Percentiles rank a stretch among this genome's conserved stretches.
Evolutionary conservation across 805 yeast species (phyloP).

Genomic region (Saccharomyces eubayanus): DNA sequence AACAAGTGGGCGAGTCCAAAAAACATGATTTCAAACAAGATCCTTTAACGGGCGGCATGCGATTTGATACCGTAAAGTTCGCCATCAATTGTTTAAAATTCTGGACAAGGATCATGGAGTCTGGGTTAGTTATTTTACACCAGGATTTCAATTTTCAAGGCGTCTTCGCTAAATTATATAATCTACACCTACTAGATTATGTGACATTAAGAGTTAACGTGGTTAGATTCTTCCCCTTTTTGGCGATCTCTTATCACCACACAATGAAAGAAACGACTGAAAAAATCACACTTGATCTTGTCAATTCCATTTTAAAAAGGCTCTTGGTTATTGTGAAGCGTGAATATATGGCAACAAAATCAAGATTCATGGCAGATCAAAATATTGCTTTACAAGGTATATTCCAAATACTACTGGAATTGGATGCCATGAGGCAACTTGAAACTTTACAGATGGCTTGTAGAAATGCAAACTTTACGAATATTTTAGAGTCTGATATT

Average conservation of each 20-base stretch:
- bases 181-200: conserved; percentile 14
- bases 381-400: neutral
- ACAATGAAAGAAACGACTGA: neutral
- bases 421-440: neutral
- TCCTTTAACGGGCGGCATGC: conserved; percentile 6
- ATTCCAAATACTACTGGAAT: neutral
- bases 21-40: neutral
- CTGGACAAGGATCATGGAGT: conserved; percentile 22
- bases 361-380: neutral
- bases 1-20: conserved; percentile 6
- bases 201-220: neutral
- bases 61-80: conserved; percentile 11
- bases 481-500: neutral
- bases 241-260: conserved; percentile 18
- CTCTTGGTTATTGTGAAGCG: neutral
- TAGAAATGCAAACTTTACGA: neutral
- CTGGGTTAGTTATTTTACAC: conserved; percentile 10
- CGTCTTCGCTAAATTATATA: conserved; percentile 21
- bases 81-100: conserved; percentile 14
- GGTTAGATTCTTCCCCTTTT: conserved; percentile 37
- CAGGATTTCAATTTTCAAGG: conserved; percentile 16
- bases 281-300: neutral
- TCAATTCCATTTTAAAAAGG: neutral
- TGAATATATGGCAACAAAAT: neutral
- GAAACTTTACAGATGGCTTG: neutral